Evolutionary conservation across 2,329 filamentous ascomycete species (phyloP), one percentile per base, ranked within the genome.

Genomic region (Botryosphaeria dothidea): DNA sequence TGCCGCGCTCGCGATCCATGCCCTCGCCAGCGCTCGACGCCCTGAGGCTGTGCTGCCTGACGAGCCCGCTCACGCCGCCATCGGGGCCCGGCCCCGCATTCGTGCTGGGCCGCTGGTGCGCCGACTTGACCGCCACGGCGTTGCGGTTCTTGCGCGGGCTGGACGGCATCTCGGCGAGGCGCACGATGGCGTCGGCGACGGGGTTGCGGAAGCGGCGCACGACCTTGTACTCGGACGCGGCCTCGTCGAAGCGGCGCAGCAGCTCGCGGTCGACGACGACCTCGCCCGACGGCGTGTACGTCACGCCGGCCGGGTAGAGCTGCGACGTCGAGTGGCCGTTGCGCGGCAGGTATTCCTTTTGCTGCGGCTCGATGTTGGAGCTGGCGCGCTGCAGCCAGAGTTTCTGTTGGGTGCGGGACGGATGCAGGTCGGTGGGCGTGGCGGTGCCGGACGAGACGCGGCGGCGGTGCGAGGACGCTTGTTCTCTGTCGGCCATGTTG

Each of bases 361-460:
- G 79, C 31, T 85, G 79, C 0, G 87, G 87, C 69, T 92, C 90
- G 54, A 92, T 88, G 68, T 85, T 86, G 3, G 89, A 91, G 72
- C 88, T 90, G 31, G 89, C 90, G 41, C 90, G 85, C 72, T 92
- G 89, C 1, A 92, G 82, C 77, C 91, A 89, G 15, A 92, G 81
- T 71, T 92, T 92, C 74, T 92, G 89, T 76, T 92, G 89, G 1
- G 89, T 91, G 15, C 90, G 84, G 62, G 88, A 91, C 71, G 81
- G 68, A 69, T 77, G 68, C 36, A 78, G 67, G 79, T 76, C 70
- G n/a, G 72, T 76, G 71, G 78, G 70, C 68, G 80, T 71, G 73
- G 75, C 72, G 11, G 77, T 71, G n/a, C 77, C 76, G 8, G 72
- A 70, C 3, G 61, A 63, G 25, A 63, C 61, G 23, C 27, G 61